A percentile compares a stretch with the other conserved stretches of the same genome.
Conservation (phyloP, 164 flowering plant species). For the Kalanchoe fedtschenkoi region DNA sequence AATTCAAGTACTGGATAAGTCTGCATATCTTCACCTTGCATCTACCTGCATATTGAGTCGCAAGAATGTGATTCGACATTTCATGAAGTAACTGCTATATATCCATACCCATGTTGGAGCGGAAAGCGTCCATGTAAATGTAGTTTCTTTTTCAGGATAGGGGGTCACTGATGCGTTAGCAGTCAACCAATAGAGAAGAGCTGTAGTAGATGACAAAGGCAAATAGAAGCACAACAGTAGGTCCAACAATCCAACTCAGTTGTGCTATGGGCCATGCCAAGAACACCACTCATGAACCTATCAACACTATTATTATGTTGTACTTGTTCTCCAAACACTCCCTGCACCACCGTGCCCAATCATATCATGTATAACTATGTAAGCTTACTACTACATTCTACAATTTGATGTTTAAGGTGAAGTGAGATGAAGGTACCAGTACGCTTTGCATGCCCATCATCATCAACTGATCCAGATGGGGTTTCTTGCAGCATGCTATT, state of each 20-base stretch:
- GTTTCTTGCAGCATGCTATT: background rate
- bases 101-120: constrained; percentile 48
- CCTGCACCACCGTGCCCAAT: constrained; percentile 17
- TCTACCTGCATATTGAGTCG: constrained; percentile 23
- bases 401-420: background rate
- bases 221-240: constrained; percentile 40
- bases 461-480: background rate
- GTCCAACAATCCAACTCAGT: constrained; percentile 65
- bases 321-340: constrained; percentile 46
- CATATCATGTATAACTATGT: background rate
- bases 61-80: too few relatives aligned
- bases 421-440: background rate
- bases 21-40: constrained; percentile 34
- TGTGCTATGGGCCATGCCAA: constrained; percentile 59
- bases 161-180: constrained; percentile 46
- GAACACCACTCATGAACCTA: constrained; percentile 57
- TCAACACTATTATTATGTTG: constrained; percentile 58
- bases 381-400: background rate
- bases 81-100: too few relatives aligned
- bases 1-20: constrained; percentile 27
- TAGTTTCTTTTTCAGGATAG: constrained; percentile 44
- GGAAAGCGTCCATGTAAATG: constrained; percentile 52
- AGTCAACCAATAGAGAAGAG: constrained; percentile 37
- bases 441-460: constrained; percentile 1
- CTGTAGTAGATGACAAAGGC: constrained; percentile 40